Base-by-base conservation (phyloP, 305 asterid genomes). In the Solanum chacoense region DNA sequence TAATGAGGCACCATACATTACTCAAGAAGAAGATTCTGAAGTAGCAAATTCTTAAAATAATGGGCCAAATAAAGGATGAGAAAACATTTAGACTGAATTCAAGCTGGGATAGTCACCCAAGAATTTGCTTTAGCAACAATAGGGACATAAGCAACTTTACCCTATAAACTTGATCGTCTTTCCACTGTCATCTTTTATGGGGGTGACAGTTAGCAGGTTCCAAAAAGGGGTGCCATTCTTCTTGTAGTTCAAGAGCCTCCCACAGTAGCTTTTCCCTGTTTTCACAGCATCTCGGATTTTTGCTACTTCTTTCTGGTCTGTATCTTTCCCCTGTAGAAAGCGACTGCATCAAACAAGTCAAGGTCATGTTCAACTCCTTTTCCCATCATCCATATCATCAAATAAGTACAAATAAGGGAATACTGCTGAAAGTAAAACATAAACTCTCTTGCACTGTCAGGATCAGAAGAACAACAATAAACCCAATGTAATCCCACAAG, bases 221-320 rank as follows among this genome's bases (percentile, higher is more conserved):
- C 99, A 98, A 89, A 98, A 98, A 84, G 97, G 98, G 75, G 97
- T 96, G 73, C 99, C 99, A 86, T 98, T 94, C 92, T 98, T 98
- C 94, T 95, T 98, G 93, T 96, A 98, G 92, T 98, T 98, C 85
- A 96, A 93, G 76, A 98, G 95, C 96, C 99, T 94, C 87, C 99
- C 99, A 90, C 99, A 98, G 86, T 94, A 98, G 94, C 98, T 95
- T 36, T 89, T 90, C 75, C 99, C 99, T 20, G 95, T 90, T 93
- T 63, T 94, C 77, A 93, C 87, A 11, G 99, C 98, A 16, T 63
- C 88, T 85, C 99, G 88, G 83, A 98, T 94, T 91, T 95, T 98
- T 20, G 85, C 98, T n/a, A 98, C 98, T 94, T 98, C 99, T 5
- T 93, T 91, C 93, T 88, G 93, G 90, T 98, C 99, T 34, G 99